Percentiles rank a stretch among this genome's conserved stretches.
phyloP scores from a whole-genome alignment of 805 yeast species.

The Metschnikowia henanensis region DNA sequence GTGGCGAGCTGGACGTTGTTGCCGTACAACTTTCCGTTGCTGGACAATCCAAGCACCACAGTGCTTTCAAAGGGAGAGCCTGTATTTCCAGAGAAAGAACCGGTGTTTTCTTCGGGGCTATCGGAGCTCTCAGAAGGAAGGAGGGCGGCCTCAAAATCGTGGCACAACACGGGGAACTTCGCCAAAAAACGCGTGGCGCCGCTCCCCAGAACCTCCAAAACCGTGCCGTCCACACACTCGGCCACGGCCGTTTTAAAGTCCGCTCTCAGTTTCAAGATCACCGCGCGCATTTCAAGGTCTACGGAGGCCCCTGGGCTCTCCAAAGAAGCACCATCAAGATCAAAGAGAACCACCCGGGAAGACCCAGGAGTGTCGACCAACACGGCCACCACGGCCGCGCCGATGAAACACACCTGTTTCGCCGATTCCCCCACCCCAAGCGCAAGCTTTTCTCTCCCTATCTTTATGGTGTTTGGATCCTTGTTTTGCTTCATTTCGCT shows the following conservation, averaged over 20 bases:
- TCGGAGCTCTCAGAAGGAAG: constrained; percentile 15
- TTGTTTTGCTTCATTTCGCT: constrained; percentile 49
- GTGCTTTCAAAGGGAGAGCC: too few species aligned
- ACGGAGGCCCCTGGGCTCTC: constrained; percentile 5
- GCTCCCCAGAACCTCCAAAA: constrained; percentile 39
- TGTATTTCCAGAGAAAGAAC: background rate
- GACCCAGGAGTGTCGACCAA: constrained; percentile 51
- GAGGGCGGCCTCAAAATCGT: constrained; percentile 48
- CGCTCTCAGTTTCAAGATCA: constrained; percentile 54
- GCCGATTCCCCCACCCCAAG: constrained; percentile 36
- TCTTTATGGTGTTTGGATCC: constrained; percentile 41
- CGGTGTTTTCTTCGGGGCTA: too few species aligned
- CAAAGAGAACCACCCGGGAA: constrained; percentile 53
- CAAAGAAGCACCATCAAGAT: constrained; percentile 30
- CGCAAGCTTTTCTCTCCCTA: too few species aligned
- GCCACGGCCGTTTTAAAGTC: constrained; percentile 53
- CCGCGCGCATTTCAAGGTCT: constrained; percentile 40
- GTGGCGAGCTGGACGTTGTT: constrained; percentile 58
- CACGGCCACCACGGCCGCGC: constrained; percentile 54
- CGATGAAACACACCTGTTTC: constrained; percentile 64
- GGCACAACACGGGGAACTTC: constrained; percentile 70
- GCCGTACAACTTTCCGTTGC: constrained; percentile 72
- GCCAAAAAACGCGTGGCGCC: constrained; percentile 37
- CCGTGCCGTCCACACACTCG: constrained; percentile 64
- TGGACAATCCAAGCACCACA: constrained; percentile 69